Conservation (phyloP, 176 grass and related monocot species). For the Paspalum vaginatum region DNA sequence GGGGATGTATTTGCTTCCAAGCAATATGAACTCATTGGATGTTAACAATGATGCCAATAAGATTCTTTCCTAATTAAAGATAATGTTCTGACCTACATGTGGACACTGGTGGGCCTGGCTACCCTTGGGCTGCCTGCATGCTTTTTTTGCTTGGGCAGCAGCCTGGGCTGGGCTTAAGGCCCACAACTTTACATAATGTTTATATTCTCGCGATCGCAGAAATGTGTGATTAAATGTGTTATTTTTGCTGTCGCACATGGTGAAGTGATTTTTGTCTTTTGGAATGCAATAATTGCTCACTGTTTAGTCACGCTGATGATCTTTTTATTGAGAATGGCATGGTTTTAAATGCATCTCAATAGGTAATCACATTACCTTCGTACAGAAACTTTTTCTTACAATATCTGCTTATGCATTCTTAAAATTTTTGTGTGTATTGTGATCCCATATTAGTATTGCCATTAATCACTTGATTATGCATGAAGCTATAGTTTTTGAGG, state of each 20-base stretch:
- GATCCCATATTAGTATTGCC: neutral
- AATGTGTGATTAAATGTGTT: neutral
- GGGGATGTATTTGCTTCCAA: neutral
- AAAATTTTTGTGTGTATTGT: neutral
- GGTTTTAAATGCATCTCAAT: conserved; percentile 1
- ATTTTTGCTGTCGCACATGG: neutral
- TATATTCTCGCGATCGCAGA: neutral
- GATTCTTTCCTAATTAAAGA: neutral
- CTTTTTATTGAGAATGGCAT: neutral
- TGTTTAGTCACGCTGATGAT: neutral
- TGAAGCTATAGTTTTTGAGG: neutral
- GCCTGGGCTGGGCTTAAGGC: neutral
- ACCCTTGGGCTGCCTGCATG: neutral
- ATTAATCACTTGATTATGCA: neutral
- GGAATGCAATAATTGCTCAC: neutral
- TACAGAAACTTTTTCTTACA: neutral
- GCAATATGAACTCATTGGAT: neutral
- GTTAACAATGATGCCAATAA: neutral
- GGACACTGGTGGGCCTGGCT: neutral
- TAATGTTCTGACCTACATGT: neutral
- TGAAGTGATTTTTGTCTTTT: neutral
- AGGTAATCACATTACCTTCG: neutral
- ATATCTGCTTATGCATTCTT: neutral
- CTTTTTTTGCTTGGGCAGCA: neutral
- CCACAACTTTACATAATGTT: neutral